phyloP scores from a whole-genome alignment of 768 basidiomycete genomes.

The Amanita jacksonii region DNA sequence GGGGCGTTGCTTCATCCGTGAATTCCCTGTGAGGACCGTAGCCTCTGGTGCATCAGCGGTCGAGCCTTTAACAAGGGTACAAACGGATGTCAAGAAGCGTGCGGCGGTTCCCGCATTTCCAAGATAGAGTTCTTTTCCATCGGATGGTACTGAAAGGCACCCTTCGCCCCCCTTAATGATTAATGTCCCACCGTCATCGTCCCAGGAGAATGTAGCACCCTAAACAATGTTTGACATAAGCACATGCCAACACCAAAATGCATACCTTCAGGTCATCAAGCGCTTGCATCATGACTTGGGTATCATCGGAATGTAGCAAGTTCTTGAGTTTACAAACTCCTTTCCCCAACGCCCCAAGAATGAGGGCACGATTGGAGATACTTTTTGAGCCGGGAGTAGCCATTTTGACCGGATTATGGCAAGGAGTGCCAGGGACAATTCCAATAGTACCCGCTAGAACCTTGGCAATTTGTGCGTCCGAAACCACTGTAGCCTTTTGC shows the following conservation, averaged over 20 bases:
- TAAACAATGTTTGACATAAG: conserved; percentile 18
- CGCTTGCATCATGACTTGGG: conserved; percentile 98
- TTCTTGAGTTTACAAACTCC: conserved; percentile 88
- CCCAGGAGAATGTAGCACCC: conserved; percentile 92
- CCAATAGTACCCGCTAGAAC: conserved; percentile 74
- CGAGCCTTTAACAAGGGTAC: conserved; percentile 65
- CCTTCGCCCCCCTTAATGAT: conserved; percentile 87
- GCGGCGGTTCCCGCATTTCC: conserved; percentile 97
- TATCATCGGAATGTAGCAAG: conserved; percentile 93
- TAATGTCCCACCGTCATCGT: conserved; percentile 92
- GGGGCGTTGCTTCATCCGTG: conserved; percentile 97
- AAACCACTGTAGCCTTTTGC: conserved; percentile 79
- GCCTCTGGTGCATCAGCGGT: conserved; percentile 28
- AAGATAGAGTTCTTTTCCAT: conserved; percentile 86
- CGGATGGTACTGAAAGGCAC: conserved; percentile 61
- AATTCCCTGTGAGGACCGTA: conserved; percentile 93
- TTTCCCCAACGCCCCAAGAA: conserved; percentile 84
- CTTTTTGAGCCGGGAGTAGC: conserved; percentile 94
- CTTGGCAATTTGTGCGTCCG: conserved; percentile 72
- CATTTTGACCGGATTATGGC: conserved; percentile 54
- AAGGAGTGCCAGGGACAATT: conserved; percentile 62
- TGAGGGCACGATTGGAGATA: conserved; percentile 89
- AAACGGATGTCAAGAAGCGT: conserved; percentile 94
- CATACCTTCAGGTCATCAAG: conserved; percentile 76
- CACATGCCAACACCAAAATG: conserved; percentile 7